phyloP scores from a whole-genome alignment of 225 moss, liverwort and hornwort genomes.

The Neckera pumila region DNA sequence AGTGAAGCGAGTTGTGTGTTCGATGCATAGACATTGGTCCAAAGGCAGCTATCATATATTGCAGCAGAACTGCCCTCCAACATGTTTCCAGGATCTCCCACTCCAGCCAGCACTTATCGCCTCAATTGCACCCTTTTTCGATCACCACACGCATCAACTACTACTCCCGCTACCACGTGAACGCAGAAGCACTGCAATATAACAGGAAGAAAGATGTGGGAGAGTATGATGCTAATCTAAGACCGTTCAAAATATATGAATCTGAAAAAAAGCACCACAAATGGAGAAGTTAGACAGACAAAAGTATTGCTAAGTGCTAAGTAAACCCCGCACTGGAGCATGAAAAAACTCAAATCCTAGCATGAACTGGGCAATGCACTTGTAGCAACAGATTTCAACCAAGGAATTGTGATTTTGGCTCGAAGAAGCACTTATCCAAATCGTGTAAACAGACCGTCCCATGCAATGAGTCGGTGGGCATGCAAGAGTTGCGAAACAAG shows the following conservation, averaged over 20 bases:
- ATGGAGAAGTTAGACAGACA: no score
- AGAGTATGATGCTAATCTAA: no score
- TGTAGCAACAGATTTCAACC: no score
- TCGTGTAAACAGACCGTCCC: neutral
- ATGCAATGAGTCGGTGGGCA: neutral
- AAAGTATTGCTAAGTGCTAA: neutral
- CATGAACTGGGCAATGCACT: no score
- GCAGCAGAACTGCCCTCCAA: no score
- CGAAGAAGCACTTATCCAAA: neutral
- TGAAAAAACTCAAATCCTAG: neutral
- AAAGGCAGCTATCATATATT: neutral
- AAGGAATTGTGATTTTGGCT: neutral
- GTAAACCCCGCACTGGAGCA: neutral
- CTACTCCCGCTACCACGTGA: no score
- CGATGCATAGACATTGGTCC: neutral
- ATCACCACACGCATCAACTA: no score
- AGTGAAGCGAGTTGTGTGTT: neutral
- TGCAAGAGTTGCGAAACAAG: neutral
- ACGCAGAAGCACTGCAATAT: no score
- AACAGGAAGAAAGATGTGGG: no score
- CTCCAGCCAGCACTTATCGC: no score
- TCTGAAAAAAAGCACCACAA: neutral
- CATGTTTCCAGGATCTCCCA: neutral
- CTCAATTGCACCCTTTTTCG: no score
- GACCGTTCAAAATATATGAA: neutral